These are phyloP conservation scores for Symbiodinium pilosum DNA, from an alignment of 73 alveolate genomes.

Conservation along the genomic window DNA sequence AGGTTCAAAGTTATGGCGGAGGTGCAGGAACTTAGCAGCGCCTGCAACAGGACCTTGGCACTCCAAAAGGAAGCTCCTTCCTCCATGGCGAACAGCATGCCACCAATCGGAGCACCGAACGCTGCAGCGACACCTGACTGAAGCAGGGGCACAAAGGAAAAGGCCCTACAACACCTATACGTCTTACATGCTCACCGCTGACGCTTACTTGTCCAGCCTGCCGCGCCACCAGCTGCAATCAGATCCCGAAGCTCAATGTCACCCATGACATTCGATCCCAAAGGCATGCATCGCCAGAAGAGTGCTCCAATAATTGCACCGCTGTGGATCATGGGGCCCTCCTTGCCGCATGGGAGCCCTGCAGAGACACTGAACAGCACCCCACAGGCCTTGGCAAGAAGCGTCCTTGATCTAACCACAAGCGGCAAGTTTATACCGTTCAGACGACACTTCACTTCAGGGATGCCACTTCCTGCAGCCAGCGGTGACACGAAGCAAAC, in stretches of 20 bases:
- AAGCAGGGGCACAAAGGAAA: no score
- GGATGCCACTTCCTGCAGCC: slow-evolving; percentile 94
- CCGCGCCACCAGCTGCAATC: slow-evolving; percentile 84
- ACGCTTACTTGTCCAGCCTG: no score
- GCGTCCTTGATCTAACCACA: slow-evolving; percentile 41
- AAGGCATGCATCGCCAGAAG: background rate
- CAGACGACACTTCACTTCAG: slow-evolving; percentile 83
- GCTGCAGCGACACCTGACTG: slow-evolving; percentile 81
- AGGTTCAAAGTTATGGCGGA: slow-evolving; percentile 68
- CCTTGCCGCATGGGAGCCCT: slow-evolving; percentile 92
- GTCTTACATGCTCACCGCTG: no score
- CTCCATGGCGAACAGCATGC: slow-evolving; percentile 70
- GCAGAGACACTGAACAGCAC: slow-evolving; percentile 90
- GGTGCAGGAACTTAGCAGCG: slow-evolving; percentile 30
- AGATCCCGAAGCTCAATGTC: slow-evolving; percentile 46
- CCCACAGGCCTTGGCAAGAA: slow-evolving; percentile 80
- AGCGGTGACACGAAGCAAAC: slow-evolving; percentile 75
- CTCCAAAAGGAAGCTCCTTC: slow-evolving; percentile 68
- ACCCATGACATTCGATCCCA: background rate
- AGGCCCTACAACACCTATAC: no score
- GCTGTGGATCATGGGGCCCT: slow-evolving; percentile 93
- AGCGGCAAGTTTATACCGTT: slow-evolving; percentile 55
- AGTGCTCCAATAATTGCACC: slow-evolving; percentile 65
- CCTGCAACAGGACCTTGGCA: slow-evolving; percentile 33
- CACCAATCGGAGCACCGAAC: slow-evolving; percentile 86